A percentile compares a stretch with the other conserved stretches of the same genome.
Conservation (phyloP, 1,284 basidiomycete genomes). For the Bjerkandera adusta region DNA sequence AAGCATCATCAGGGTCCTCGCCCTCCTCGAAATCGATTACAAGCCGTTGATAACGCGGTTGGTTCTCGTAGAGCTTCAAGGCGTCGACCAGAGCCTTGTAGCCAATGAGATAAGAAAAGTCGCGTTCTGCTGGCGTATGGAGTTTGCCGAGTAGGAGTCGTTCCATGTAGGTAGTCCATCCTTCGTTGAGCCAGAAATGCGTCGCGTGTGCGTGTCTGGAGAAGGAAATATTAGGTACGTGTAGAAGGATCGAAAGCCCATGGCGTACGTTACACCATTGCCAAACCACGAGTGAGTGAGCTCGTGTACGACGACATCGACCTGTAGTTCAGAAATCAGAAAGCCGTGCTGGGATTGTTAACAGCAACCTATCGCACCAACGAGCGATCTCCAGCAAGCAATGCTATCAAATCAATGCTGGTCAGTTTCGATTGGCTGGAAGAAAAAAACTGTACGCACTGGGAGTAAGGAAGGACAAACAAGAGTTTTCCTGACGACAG, state of each 20-base stretch:
- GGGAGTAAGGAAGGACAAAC: constrained; percentile 85
- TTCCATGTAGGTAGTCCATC: constrained; percentile 95
- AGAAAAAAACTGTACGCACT: constrained; percentile 43
- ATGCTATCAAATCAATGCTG: constrained; percentile 39
- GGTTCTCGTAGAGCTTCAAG: constrained; percentile 57
- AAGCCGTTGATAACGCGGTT: constrained; percentile 81
- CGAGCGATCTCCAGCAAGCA: constrained; percentile 81
- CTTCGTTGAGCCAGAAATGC: constrained; percentile 93
- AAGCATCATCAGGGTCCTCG: constrained; percentile 88
- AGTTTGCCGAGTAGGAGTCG: constrained; percentile 76
- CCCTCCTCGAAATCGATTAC: constrained; percentile 83
- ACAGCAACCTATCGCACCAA: constrained; percentile 73
- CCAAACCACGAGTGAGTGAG: constrained; percentile 84
- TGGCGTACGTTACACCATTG: constrained; percentile 70
- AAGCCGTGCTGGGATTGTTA: constrained; percentile 4
- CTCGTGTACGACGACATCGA: constrained; percentile 82
- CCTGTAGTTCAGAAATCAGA: not conserved
- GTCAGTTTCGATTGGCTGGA: not conserved
- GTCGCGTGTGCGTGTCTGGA: constrained; percentile 62
- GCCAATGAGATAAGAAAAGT: constrained; percentile 78
- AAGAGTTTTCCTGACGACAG: constrained; percentile 67
- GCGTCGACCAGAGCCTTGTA: constrained; percentile 74
- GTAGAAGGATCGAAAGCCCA: not conserved
- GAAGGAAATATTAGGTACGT: constrained; percentile 3
- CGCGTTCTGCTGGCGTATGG: constrained; percentile 81